phyloP scores from a whole-genome alignment of 2,329 filamentous ascomycete genomes.

The Chrysoporthe puriensis region DNA sequence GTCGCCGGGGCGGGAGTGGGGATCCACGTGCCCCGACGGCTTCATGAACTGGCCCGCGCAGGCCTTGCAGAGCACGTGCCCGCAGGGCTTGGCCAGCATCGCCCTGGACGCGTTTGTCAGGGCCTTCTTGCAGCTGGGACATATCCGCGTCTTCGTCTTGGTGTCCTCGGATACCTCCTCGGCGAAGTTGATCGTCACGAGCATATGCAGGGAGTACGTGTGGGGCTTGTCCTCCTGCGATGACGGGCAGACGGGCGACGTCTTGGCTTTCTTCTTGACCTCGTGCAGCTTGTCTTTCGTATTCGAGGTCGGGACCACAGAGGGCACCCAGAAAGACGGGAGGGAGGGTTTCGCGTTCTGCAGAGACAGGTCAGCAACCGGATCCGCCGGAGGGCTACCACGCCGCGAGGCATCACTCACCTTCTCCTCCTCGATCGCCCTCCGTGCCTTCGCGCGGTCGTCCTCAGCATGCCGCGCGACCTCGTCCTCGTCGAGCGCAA shows the following conservation, averaged over 20 bases:
- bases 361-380: slow-evolving; percentile 21
- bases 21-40: slow-evolving; percentile 57
- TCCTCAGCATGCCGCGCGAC: slow-evolving; percentile 69
- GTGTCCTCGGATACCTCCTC: slow-evolving; percentile 63
- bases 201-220: slow-evolving; percentile 73
- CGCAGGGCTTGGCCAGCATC: slow-evolving; percentile 83
- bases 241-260: slow-evolving; percentile 75
- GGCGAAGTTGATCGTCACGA: slow-evolving; percentile 77
- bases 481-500: slow-evolving; percentile 78
- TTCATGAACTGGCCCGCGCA: slow-evolving; percentile 85
- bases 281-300: slow-evolving; percentile 60
- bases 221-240: slow-evolving; percentile 70
- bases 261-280: slow-evolving; percentile 65
- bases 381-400: slow-evolving; percentile 1
- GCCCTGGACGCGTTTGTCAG: slow-evolving; percentile 83
- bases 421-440: slow-evolving; percentile 74
- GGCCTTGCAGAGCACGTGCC: slow-evolving; percentile 85
- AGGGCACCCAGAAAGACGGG: slow-evolving; percentile 92
- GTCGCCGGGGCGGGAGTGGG: slow-evolving; percentile 61
- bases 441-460: slow-evolving; percentile 71
- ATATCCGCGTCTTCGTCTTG: slow-evolving; percentile 56
- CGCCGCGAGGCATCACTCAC: slow-evolving; percentile 40
- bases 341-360: slow-evolving; percentile 68
- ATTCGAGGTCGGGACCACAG: slow-evolving; percentile 72
- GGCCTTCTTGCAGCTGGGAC: slow-evolving; percentile 83